phyloP scores from a whole-genome alignment of 2,329 filamentous ascomycete species.

The Clonostachys rosea region DNA sequence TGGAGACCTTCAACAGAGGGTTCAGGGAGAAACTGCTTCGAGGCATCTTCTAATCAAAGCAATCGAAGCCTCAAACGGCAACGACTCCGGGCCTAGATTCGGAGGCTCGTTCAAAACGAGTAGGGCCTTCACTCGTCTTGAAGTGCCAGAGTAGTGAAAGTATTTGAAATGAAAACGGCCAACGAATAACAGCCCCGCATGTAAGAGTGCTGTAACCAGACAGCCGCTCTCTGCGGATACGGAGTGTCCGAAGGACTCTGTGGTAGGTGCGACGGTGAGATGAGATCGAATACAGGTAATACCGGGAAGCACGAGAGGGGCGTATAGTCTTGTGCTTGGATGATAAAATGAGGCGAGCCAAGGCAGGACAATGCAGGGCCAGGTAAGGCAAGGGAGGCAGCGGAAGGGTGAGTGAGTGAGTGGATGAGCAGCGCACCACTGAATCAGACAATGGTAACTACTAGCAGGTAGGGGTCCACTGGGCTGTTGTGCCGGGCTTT shows the following conservation, averaged over 20 bases:
- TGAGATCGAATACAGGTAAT: not conserved
- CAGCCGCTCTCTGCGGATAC: too few relatives aligned
- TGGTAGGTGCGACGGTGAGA: not conserved
- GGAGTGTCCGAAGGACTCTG: not conserved
- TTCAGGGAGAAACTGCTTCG: slow-evolving; percentile 45
- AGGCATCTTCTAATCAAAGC: slow-evolving; percentile 25
- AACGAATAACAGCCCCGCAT: too few relatives aligned
- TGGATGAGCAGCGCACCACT: too few relatives aligned
- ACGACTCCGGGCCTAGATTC: not conserved
- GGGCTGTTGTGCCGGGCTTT: too few relatives aligned
- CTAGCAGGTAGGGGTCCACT: too few relatives aligned
- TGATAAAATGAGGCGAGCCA: not conserved
- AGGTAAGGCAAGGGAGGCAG: not conserved
- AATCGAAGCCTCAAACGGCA: not conserved
- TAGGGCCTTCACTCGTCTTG: too few relatives aligned
- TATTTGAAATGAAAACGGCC: too few relatives aligned
- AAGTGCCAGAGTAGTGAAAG: too few relatives aligned
- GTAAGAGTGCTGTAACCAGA: too few relatives aligned
- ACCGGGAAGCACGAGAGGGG: not conserved
- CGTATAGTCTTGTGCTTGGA: not conserved
- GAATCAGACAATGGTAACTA: too few relatives aligned
- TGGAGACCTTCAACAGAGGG: slow-evolving; percentile 67
- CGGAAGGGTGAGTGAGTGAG: too few relatives aligned
- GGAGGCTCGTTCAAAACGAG: not conserved
- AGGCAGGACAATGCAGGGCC: not conserved